Evolutionary conservation across 163 green algal genomes (phyloP).

Genomic region (Trebouxiophyceae sp.): DNA sequence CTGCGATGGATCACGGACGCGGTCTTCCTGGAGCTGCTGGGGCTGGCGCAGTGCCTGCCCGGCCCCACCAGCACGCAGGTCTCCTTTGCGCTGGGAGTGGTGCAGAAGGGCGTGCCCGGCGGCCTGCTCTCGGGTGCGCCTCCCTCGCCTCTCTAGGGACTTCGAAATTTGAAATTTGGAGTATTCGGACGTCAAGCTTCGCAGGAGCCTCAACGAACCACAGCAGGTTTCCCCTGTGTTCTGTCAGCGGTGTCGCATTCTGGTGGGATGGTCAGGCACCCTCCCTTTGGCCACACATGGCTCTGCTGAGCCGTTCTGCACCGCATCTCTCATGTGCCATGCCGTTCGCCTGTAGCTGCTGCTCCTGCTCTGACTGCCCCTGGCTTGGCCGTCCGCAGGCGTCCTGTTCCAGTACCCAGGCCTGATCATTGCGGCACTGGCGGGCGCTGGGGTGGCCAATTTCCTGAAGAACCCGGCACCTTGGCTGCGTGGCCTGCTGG

Average conservation of each 20-base stretch:
- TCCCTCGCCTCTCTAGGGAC: neutral
- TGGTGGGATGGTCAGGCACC: too few relatives aligned
- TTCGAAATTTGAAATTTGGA: too few relatives aligned
- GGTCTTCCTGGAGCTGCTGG: conserved; percentile 85
- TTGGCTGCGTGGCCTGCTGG: conserved; percentile 42
- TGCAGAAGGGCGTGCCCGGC: conserved; percentile 73
- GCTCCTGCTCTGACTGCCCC: too few relatives aligned
- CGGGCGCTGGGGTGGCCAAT: conserved; percentile 64
- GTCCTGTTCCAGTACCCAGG: conserved; percentile 85
- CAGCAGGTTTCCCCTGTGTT: too few relatives aligned
- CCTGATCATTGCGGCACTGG: conserved; percentile 69
- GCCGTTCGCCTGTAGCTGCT: too few relatives aligned
- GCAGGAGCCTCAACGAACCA: too few relatives aligned
- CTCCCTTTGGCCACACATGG: too few relatives aligned
- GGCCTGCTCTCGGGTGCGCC: conserved; percentile 66
- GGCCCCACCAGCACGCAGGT: conserved; percentile 86
- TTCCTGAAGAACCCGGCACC: conserved; percentile 43
- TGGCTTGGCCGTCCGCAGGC: too few relatives aligned
- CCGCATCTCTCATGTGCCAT: too few relatives aligned
- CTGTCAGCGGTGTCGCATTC: too few relatives aligned
- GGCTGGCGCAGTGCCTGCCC: conserved; percentile 77
- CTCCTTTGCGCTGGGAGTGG: conserved; percentile 80
- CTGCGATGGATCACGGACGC: conserved; percentile 65
- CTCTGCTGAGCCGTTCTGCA: too few relatives aligned
- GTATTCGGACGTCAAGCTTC: too few relatives aligned